A percentile compares a stretch with the other conserved stretches of the same genome.
phyloP scores from a whole-genome alignment of 1,284 basidiomycete species.

The Polyporus tsugae region DNA sequence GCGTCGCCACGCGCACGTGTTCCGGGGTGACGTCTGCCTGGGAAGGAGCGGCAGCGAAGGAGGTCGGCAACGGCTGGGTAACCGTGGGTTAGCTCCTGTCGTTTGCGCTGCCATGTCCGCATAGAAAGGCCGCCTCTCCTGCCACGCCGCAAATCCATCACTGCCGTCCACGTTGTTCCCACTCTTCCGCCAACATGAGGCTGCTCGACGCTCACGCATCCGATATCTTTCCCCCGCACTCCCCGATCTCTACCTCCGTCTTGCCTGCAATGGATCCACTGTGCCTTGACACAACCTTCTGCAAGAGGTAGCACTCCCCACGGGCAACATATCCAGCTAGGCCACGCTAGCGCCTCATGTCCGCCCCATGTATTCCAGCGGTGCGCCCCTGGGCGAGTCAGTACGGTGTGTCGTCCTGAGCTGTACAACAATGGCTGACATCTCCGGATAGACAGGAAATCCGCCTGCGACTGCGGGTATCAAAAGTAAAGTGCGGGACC shows the following conservation, averaged over 20 bases:
- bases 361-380: not conserved
- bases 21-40: constrained; percentile 6
- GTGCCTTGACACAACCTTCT: constrained; percentile 1
- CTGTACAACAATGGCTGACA: constrained; percentile 7
- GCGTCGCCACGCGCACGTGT: constrained; percentile 16
- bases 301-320: not conserved
- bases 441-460: not conserved
- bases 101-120: not conserved
- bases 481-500: not conserved
- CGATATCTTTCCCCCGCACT: constrained; percentile 12
- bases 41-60: not conserved
- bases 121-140: constrained; percentile 24
- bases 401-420: constrained; percentile 2
- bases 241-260: constrained; percentile 10
- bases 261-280: not conserved
- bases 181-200: constrained; percentile 25
- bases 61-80: constrained; percentile 27
- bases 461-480: constrained; percentile 7
- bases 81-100: constrained; percentile 5
- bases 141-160: constrained; percentile 31
- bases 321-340: constrained; percentile 13
- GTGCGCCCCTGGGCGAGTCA: constrained; percentile 17
- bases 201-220: constrained; percentile 22
- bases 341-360: constrained; percentile 11
- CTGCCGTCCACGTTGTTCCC: constrained; percentile 18